phyloP scores from a whole-genome alignment of 176 grass and related monocot species.

The Phoenix dactylifera region DNA sequence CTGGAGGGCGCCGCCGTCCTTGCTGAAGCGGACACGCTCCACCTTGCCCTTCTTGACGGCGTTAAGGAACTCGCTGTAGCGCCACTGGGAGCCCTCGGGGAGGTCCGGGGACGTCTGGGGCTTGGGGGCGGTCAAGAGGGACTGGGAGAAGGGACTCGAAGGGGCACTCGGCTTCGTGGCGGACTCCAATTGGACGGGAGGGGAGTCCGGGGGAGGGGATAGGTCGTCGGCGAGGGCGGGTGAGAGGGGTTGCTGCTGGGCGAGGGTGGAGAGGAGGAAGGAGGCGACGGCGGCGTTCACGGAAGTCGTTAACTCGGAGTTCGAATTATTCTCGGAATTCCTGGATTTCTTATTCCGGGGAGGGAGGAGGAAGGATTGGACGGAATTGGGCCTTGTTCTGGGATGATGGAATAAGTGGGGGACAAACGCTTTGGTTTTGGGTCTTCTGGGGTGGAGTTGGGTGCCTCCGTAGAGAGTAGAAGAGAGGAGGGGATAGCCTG shows the following conservation, averaged over 20 bases:
- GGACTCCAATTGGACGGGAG: slow-evolving; percentile 37
- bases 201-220: background rate
- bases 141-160: slow-evolving; percentile 55
- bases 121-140: slow-evolving; percentile 53
- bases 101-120: slow-evolving; percentile 40
- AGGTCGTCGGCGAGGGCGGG: slow-evolving; percentile 46
- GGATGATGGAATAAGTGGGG: slow-evolving; percentile 21
- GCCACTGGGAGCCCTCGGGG: slow-evolving; percentile 77
- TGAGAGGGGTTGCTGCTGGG: background rate
- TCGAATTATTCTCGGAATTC: too few species aligned
- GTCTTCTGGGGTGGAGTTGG: slow-evolving; percentile 26
- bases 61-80: slow-evolving; percentile 90
- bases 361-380: slow-evolving; percentile 29
- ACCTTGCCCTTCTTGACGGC: slow-evolving; percentile 91
- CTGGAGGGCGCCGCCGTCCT: slow-evolving; percentile 72
- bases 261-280: slow-evolving; percentile 27
- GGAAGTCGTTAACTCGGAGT: background rate
- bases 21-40: slow-evolving; percentile 80
- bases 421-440: slow-evolving; percentile 11
- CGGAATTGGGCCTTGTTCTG: slow-evolving; percentile 16
- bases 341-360: too few species aligned
- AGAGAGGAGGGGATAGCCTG: slow-evolving; percentile 59
- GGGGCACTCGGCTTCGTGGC: slow-evolving; percentile 34
- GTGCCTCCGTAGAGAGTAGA: slow-evolving; percentile 40
- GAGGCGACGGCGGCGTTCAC: slow-evolving; percentile 26